Percentiles rank a stretch among this genome's conserved stretches.
Evolutionary conservation across 169 alveolate species (phyloP).

Genomic region (Amoebophrya sp.): DNA sequence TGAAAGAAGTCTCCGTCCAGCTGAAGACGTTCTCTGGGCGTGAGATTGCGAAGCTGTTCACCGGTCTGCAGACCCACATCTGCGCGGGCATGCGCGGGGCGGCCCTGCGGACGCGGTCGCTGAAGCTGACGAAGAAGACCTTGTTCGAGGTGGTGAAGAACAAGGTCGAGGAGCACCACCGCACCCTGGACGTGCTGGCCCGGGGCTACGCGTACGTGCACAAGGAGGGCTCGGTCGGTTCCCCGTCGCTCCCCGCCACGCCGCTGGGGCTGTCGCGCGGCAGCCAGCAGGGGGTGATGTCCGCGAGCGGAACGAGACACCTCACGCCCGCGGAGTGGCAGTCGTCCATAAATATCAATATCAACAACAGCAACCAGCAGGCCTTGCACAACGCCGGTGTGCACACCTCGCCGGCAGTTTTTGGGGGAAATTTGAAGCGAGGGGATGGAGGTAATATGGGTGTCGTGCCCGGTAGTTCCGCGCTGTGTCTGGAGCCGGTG

Average conservation of each 20-base stretch:
- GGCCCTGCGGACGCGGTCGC: not conserved
- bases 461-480: too few species aligned
- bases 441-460: too few species aligned
- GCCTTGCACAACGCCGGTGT: too few species aligned
- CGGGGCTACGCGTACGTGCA: slow-evolving; percentile 5
- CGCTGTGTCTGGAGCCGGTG: too few species aligned
- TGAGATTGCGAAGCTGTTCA: slow-evolving; percentile 33
- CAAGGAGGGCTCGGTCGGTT: slow-evolving; percentile 9
- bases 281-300: not conserved
- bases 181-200: not conserved
- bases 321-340: not conserved
- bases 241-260: not conserved
- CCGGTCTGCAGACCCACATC: slow-evolving; percentile 6
- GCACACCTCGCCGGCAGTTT: too few species aligned
- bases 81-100: not conserved
- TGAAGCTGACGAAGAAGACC: not conserved
- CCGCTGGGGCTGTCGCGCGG: not conserved
- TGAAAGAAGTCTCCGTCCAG: not conserved
- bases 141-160: not conserved
- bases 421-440: too few species aligned
- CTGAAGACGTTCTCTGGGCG: slow-evolving; percentile 17
- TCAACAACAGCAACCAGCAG: not conserved
- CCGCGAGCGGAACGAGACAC: not conserved
- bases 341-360: not conserved
- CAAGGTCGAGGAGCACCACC: slow-evolving; percentile 9